phyloP scores from a whole-genome alignment of 768 basidiomycete genomes.

The Serpula lacrymans region DNA sequence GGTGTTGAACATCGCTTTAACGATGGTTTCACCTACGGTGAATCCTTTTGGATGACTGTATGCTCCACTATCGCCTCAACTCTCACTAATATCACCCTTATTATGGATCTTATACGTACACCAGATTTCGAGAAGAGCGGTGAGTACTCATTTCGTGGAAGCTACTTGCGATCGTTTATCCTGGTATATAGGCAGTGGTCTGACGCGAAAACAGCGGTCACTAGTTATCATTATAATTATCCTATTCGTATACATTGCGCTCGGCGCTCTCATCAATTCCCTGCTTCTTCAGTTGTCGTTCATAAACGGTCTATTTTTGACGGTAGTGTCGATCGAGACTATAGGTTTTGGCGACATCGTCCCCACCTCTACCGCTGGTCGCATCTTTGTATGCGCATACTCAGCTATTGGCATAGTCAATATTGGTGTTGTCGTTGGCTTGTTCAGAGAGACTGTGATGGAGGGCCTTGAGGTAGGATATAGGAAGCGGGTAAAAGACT shows the following conservation, averaged over 20 bases:
- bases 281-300: slow-evolving; percentile 53
- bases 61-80: slow-evolving; percentile 69
- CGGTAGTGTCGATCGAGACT: slow-evolving; percentile 69
- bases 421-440: slow-evolving; percentile 59
- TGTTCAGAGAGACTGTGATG: slow-evolving; percentile 66
- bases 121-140: slow-evolving; percentile 64
- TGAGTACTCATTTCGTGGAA: slow-evolving; percentile 21
- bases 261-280: slow-evolving; percentile 63
- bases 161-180: slow-evolving; percentile 2
- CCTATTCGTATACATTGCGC: slow-evolving; percentile 66
- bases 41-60: slow-evolving; percentile 74
- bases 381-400: slow-evolving; percentile 60
- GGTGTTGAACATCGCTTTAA: slow-evolving; percentile 57
- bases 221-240: slow-evolving; percentile 78
- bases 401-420: slow-evolving; percentile 59
- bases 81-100: slow-evolving; percentile 64
- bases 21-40: slow-evolving; percentile 68
- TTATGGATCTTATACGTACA: slow-evolving; percentile 57
- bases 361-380: slow-evolving; percentile 47
- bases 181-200: slow-evolving; percentile 58
- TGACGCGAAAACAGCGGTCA: slow-evolving; percentile 76
- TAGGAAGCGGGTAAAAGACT: slow-evolving; percentile 46
- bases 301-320: slow-evolving; percentile 76
- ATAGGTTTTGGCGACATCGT: slow-evolving; percentile 76
- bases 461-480: slow-evolving; percentile 71